Evolutionary conservation across 2,329 filamentous ascomycete genomes (phyloP), one percentile per base, ranked within the genome.

Genomic region (Rhynchosporium graminicola): DNA sequence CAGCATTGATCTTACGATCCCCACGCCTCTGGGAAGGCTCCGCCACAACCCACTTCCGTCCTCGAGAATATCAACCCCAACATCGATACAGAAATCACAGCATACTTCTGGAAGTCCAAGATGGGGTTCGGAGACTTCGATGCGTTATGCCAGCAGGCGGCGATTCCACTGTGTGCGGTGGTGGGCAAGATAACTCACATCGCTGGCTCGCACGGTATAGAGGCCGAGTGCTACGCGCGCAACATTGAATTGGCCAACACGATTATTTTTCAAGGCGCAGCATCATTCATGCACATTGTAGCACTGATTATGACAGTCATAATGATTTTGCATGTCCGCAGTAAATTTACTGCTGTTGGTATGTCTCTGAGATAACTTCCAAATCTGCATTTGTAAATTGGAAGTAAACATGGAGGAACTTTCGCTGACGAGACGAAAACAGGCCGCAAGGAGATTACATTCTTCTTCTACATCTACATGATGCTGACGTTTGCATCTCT

Each of bases 311-410:
- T 99, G 94, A 96, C 92, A 3, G 90, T 94, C 8, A 89, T 97
- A 72, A 99, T 99, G 95, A 92, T 99, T 65, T 82, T 99, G 67
- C 95, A 99, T 77, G 91, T 99, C 66, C 86, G 95, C 71, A 94
- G 91, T 72, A 99, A 99, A 79, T 99, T 99, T 77, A 99, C 95
- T 28, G 95, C 95, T 72, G 95, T 99, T 71, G 94, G 91, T 94
- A 83, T 63, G 89, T 77, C 43, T 3, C 60, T 20, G 20, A 1
- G 20, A 20, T 20, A 20, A 20, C 20, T 20, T 20, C 20, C 12
- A 10, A 10, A 13, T 9, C 31, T 28, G 45, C 36, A 8, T 38
- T 57, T 59, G 59, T 47, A 52, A 38, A 15, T 29, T n/a, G 36
- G 28, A 38, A 33, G 20, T 29, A 38, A 7, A 42, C 65, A 55